Evolutionary conservation across 345 rosid genomes (phyloP).

Genomic region (Arabidopsis suecica): DNA sequence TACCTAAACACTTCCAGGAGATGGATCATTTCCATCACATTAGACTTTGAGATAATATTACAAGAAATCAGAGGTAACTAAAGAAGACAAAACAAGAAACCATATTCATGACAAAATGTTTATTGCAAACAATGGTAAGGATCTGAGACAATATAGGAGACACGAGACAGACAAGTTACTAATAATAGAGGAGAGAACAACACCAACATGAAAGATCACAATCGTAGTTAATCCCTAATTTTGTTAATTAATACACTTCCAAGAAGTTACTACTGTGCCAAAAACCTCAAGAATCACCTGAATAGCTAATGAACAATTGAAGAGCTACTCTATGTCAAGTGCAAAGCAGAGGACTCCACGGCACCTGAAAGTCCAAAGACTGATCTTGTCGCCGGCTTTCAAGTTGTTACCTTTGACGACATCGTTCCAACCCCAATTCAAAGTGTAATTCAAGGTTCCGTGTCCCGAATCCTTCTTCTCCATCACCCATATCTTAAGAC

Average conservation of each 20-base stretch:
- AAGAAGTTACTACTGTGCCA: background rate
- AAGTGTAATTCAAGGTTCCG: background rate
- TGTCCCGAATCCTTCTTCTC: background rate
- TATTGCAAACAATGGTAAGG: background rate
- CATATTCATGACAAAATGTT: background rate
- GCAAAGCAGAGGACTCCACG: conserved; percentile 2
- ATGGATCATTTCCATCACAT: too few relatives aligned
- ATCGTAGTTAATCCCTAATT: too few relatives aligned
- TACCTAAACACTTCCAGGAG: too few relatives aligned
- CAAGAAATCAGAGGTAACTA: background rate
- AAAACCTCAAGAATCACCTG: too few relatives aligned
- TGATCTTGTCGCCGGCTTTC: background rate
- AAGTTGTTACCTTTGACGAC: background rate
- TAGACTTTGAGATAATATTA: too few relatives aligned
- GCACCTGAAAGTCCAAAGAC: conserved; percentile 13
- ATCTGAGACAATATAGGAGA: background rate
- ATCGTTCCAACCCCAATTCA: conserved; percentile 5
- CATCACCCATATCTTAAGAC: background rate
- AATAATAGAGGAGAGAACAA: background rate
- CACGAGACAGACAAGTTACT: background rate
- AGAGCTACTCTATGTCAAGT: background rate
- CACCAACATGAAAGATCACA: background rate
- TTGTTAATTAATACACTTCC: background rate
- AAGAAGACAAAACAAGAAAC: background rate
- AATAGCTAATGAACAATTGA: too few relatives aligned